A percentile compares a stretch with the other conserved stretches of the same genome.
Evolutionary conservation across 108 stramenopile genomes (phyloP).

Genomic region (Nitzschia palea): DNA sequence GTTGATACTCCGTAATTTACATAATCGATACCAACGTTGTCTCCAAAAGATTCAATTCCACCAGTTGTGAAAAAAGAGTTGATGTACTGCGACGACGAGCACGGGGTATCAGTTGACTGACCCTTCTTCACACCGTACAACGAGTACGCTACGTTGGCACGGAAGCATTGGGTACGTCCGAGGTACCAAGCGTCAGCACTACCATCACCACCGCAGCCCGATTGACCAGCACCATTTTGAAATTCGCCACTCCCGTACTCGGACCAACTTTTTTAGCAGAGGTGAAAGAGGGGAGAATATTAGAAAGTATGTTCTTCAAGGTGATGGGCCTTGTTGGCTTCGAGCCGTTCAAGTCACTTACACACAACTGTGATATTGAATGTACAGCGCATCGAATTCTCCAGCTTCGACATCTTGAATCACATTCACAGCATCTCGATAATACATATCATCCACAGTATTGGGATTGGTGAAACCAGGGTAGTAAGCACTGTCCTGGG

Average conservation of each 20-base stretch:
- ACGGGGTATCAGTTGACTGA: background rate
- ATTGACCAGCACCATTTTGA: constrained; percentile 16
- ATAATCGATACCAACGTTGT: constrained; percentile 23
- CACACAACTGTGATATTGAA: constrained; percentile 37
- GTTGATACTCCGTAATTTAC: constrained; percentile 5
- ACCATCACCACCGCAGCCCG: constrained; percentile 27
- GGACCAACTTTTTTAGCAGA: constrained; percentile 43
- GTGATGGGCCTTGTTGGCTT: background rate
- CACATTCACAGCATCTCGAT: constrained; percentile 12
- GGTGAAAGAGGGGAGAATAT: background rate
- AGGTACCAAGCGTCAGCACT: constrained; percentile 33
- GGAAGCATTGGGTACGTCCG: constrained; percentile 40
- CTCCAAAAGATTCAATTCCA: constrained; percentile 37
- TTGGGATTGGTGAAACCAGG: constrained; percentile 11
- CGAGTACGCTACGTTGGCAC: constrained; percentile 61
- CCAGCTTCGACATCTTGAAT: constrained; percentile 14
- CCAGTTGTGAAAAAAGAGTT: constrained; percentile 59
- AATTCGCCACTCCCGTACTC: constrained; percentile 23
- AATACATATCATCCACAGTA: constrained; percentile 16
- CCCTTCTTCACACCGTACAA: constrained; percentile 47
- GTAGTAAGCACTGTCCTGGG: constrained; percentile 9
- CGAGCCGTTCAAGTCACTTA: constrained; percentile 3
- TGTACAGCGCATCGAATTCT: constrained; percentile 8
- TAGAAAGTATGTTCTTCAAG: background rate
- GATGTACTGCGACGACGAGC: constrained; percentile 38